phyloP scores from a whole-genome alignment of 2,329 filamentous ascomycete species.

The Epichloe aotearoae region DNA sequence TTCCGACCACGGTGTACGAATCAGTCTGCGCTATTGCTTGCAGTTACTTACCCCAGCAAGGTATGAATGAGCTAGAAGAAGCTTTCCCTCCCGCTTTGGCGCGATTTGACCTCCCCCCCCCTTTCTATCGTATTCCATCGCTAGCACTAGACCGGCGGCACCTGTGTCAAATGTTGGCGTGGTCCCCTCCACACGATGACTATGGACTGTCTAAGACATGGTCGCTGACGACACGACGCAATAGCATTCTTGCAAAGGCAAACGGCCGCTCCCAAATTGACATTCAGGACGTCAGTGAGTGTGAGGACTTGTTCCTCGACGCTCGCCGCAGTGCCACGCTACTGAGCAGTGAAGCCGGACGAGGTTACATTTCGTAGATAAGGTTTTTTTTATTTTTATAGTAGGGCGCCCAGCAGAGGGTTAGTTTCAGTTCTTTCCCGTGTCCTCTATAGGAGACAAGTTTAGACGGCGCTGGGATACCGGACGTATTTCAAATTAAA shows the following conservation, averaged over 20 bases:
- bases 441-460: neutral
- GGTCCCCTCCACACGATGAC: neutral
- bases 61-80: slow-evolving; percentile 24
- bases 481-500: neutral
- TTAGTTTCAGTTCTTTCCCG: neutral
- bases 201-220: slow-evolving; percentile 16
- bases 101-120: neutral
- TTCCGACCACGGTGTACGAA: slow-evolving; percentile 71
- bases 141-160: neutral
- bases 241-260: slow-evolving; percentile 74
- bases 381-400: neutral
- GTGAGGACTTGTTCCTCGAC: slow-evolving; percentile 74
- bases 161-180: slow-evolving; percentile 1
- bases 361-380: slow-evolving; percentile 46
- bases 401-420: neutral
- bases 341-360: slow-evolving; percentile 48
- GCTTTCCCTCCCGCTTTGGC: neutral
- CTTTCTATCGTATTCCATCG: neutral
- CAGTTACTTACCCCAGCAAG: slow-evolving; percentile 80
- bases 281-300: slow-evolving; percentile 64
- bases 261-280: slow-evolving; percentile 67
- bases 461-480: neutral
- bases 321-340: slow-evolving; percentile 64
- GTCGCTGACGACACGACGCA: slow-evolving; percentile 19
- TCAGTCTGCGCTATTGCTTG: slow-evolving; percentile 84